phyloP scores from a whole-genome alignment of 2,329 filamentous ascomycete species.

The Paradendryphiella salina region DNA sequence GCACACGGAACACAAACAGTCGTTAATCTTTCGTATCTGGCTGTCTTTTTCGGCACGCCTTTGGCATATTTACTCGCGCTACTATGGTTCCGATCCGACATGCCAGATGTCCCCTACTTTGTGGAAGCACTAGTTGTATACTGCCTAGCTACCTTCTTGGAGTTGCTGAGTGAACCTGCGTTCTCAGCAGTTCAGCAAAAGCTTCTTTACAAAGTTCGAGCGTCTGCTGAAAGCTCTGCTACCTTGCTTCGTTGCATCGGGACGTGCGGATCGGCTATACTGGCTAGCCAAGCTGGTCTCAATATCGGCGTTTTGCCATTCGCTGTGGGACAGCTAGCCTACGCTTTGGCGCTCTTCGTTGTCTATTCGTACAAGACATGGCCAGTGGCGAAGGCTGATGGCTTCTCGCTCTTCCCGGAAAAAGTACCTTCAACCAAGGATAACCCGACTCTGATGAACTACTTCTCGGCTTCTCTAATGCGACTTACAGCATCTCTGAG shows the following conservation, averaged over 20 bases:
- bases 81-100: constrained; percentile 64
- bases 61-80: constrained; percentile 67
- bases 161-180: constrained; percentile 82
- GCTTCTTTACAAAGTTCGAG: constrained; percentile 77
- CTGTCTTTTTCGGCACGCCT: constrained; percentile 68
- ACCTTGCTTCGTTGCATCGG: constrained; percentile 75
- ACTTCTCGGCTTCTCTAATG: constrained; percentile 71
- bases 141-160: constrained; percentile 64
- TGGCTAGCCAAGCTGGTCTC: constrained; percentile 57
- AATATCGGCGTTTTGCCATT: constrained; percentile 82
- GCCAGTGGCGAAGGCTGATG: constrained; percentile 57
- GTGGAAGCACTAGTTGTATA: constrained; percentile 58
- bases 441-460: constrained; percentile 23
- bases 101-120: constrained; percentile 66
- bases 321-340: constrained; percentile 80
- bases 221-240: constrained; percentile 78
- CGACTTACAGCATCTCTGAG: constrained; percentile 79
- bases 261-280: constrained; percentile 72
- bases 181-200: constrained; percentile 86
- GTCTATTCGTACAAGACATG: constrained; percentile 71
- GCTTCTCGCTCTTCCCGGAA: constrained; percentile 69
- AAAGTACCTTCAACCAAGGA: constrained; percentile 46
- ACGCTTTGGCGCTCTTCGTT: constrained; percentile 67
- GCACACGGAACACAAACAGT: constrained; percentile 67
- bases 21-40: constrained; percentile 85